Conservation (phyloP, 1,284 basidiomycete genomes). For the Vanrija pseudolonga region DNA sequence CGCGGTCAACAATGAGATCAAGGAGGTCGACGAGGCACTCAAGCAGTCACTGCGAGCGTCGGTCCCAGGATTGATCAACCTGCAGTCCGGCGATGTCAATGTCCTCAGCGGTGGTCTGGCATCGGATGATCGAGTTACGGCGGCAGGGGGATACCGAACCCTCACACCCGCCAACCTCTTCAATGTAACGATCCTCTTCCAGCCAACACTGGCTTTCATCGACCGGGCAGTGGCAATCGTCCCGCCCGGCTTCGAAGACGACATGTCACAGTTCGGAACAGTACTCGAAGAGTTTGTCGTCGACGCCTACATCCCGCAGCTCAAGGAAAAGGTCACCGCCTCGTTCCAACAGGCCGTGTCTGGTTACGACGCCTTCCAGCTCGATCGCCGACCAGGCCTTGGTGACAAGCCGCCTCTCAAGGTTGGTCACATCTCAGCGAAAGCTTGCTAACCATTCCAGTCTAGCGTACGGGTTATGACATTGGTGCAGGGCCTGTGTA, state of each 20-base stretch:
- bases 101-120: slow-evolving; percentile 42
- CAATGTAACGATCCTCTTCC: slow-evolving; percentile 89
- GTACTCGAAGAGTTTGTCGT: slow-evolving; percentile 87
- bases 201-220: slow-evolving; percentile 84
- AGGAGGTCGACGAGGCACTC: slow-evolving; percentile 77
- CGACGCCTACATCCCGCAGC: slow-evolving; percentile 85
- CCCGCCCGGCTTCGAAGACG: slow-evolving; percentile 65
- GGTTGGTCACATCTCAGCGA: too few relatives aligned
- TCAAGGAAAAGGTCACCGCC: slow-evolving; percentile 88
- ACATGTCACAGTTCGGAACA: slow-evolving; percentile 64
- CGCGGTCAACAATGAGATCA: slow-evolving; percentile 63
- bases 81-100: slow-evolving; percentile 54
- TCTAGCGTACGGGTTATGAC: slow-evolving; percentile 81
- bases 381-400: slow-evolving; percentile 24
- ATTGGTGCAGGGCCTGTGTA: slow-evolving; percentile 85
- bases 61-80: slow-evolving; percentile 80
- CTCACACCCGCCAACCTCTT: slow-evolving; percentile 90
- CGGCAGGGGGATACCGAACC: slow-evolving; percentile 69
- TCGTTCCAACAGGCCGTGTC: slow-evolving; percentile 83
- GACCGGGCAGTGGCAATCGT: slow-evolving; percentile 65
- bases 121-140: slow-evolving; percentile 66
- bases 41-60: slow-evolving; percentile 79
- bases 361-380: slow-evolving; percentile 75
- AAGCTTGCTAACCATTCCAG: slow-evolving; percentile 23
- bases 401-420: slow-evolving; percentile 55